Evolutionary conservation across 805 yeast genomes (phyloP), one percentile per base, ranked within the genome.

Genomic region (Isabelozyma heimii): DNA sequence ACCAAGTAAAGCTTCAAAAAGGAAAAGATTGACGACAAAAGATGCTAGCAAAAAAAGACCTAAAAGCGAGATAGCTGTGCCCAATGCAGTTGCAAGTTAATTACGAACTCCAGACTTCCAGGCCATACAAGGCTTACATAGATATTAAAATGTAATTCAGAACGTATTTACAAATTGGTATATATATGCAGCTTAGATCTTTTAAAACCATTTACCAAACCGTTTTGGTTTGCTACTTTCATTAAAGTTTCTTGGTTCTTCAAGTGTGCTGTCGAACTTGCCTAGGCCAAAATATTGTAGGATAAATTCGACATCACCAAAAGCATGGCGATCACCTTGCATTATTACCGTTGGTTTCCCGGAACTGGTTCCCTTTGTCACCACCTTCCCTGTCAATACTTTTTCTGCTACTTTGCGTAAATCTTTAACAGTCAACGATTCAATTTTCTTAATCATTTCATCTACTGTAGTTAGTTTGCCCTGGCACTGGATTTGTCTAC

Each of bases 401-500:
- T 84, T 79, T 57, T 79, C 79, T 2, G 97, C 96, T 1, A 89
- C 91, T 10, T 82, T 71, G 48, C 78, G 79, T 41, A 94, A 76
- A 63, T 92, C 97, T 5, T 69, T 70, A 3, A 83, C 77, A 0
- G 89, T 79, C 52, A 94, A 78, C 9, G 65, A 62, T 50, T 87
- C 91, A 52, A 94, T 90, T 59, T 83, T 83, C 6, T 67, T 72
- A 48, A 92, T 85, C 96, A 92, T 91, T 59, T 91, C 96, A 33
- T 75, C 71, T 8, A 90, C 85, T 12, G 88, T 82, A 8, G 91
- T 80, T 54, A 87, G 81, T 55, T 79, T 80, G 40, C 90, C 89
- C 62, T 87, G 90, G 42, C 89, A 82, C 67, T 89, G 96, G 24
- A 94, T 83, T 67, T 94, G 99, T 67, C 98, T 83, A 12, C 98